Evolutionary conservation across 306 rosid genomes (phyloP).

Genomic region (Adenanthera pavonina): DNA sequence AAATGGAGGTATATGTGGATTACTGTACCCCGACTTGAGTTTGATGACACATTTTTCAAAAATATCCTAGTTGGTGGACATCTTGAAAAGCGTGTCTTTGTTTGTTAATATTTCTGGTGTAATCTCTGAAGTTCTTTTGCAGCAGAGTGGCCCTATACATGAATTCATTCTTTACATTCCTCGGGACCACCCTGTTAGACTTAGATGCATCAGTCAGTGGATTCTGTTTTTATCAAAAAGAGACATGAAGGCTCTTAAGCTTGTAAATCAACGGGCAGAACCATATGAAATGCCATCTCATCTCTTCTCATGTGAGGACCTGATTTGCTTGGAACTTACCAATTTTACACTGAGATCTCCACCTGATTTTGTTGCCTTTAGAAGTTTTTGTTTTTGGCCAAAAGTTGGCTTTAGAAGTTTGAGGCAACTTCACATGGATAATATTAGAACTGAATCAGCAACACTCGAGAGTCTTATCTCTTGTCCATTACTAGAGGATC

Average conservation of each 20-base stretch:
- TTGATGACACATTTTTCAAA: neutral
- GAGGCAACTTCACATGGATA: neutral
- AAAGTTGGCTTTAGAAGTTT: constrained; percentile 20
- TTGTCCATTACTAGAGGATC: neutral
- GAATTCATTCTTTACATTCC: constrained; percentile 4
- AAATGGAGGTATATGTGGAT: constrained; percentile 42
- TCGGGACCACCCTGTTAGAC: rapidly evolving
- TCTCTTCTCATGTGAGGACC: constrained; percentile 10
- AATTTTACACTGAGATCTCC: neutral
- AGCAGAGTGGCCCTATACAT: constrained; percentile 4
- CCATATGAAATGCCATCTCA: neutral
- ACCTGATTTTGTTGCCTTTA: neutral
- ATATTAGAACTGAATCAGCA: neutral
- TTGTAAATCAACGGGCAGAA: neutral
- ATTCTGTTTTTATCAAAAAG: constrained; percentile 26
- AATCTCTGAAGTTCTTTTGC: constrained; percentile 1
- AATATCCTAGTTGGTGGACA: no score
- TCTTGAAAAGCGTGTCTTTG: neutral
- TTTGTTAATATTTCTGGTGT: neutral
- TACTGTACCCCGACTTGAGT: neutral
- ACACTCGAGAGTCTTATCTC: constrained; percentile 25
- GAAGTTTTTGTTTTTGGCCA: no score
- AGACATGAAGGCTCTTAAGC: neutral
- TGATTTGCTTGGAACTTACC: neutral
- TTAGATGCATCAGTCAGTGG: constrained; percentile 1